Conservation (phyloP, 495 filamentous ascomycete species). For the Thermochaetoides thermophila region DNA sequence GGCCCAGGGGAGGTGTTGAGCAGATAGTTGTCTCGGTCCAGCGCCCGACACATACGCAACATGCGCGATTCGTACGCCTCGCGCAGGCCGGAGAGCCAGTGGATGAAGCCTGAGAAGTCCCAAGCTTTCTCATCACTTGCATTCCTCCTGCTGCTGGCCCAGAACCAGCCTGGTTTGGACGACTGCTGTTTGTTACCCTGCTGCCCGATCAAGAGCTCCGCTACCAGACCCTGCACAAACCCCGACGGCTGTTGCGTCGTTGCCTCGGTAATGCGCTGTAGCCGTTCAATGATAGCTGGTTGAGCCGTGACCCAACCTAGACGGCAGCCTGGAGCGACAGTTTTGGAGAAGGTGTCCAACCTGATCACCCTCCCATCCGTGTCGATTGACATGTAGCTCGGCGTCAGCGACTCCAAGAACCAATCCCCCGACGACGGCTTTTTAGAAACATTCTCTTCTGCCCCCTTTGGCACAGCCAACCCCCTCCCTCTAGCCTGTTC, state of each 20-base stretch:
- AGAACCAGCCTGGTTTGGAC: constrained; percentile 50
- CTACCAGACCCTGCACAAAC: constrained; percentile 72
- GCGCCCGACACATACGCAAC: constrained; percentile 52
- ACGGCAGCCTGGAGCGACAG: constrained; percentile 64
- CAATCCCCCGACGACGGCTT: constrained; percentile 46
- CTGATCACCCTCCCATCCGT: constrained; percentile 75
- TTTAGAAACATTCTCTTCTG: too few relatives aligned
- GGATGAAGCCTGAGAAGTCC: constrained; percentile 87
- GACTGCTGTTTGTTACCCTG: constrained; percentile 34
- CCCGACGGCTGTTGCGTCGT: constrained; percentile 73
- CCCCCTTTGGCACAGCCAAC: too few relatives aligned
- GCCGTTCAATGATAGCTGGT: constrained; percentile 57
- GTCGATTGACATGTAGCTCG: constrained; percentile 58
- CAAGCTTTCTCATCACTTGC: too few relatives aligned
- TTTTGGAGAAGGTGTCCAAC: constrained; percentile 72
- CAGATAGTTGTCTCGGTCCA: constrained; percentile 49
- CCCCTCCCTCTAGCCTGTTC: constrained; percentile 34
- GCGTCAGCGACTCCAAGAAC: constrained; percentile 75
- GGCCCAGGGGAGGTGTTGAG: constrained; percentile 32
- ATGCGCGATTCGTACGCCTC: constrained; percentile 72
- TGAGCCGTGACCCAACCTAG: constrained; percentile 78
- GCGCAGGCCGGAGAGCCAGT: constrained; percentile 73
- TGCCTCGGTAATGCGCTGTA: constrained; percentile 51
- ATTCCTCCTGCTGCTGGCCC: too few relatives aligned
- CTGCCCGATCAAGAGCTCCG: constrained; percentile 60